Evolutionary conservation across 2,329 filamentous ascomycete species (phyloP).

Genomic region (Penicillium expansum): DNA sequence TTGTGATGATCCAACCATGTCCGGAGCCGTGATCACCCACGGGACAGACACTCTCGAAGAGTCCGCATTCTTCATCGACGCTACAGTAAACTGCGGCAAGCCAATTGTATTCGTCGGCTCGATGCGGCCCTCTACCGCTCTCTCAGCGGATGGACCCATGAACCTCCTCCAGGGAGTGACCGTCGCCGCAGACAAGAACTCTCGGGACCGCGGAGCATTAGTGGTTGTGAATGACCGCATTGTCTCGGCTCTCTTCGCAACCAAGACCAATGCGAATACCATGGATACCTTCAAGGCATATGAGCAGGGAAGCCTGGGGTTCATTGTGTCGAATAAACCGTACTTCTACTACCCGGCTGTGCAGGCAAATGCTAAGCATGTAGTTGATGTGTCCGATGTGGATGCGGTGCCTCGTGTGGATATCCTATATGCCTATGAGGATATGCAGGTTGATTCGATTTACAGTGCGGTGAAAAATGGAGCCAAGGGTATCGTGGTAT

Average conservation of each 20-base stretch:
- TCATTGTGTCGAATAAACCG: conserved; percentile 57
- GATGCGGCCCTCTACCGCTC: conserved; percentile 62
- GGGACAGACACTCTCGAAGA: conserved; percentile 66
- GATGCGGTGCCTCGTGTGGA: conserved; percentile 26
- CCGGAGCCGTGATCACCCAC: conserved; percentile 51
- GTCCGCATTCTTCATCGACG: conserved; percentile 61
- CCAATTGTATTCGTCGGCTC: conserved; percentile 61
- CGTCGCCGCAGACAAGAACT: conserved; percentile 50
- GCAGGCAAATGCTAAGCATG: conserved; percentile 46
- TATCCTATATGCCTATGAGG: conserved; percentile 29
- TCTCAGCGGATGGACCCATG: conserved; percentile 62
- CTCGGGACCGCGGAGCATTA: conserved; percentile 55
- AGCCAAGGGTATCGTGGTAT: conserved; percentile 27
- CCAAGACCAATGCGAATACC: conserved; percentile 62
- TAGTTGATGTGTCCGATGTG: conserved; percentile 17
- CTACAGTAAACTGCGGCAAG: conserved; percentile 57
- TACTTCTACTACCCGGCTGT: conserved; percentile 59
- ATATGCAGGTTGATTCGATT: conserved; percentile 26
- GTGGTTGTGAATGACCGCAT: conserved; percentile 63
- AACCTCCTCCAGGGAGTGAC: conserved; percentile 62
- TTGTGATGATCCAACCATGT: conserved; percentile 11
- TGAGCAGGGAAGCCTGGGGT: conserved; percentile 58
- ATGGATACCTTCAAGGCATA: conserved; percentile 61
- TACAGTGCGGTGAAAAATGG: conserved; percentile 23
- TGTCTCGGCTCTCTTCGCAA: conserved; percentile 56